phyloP scores from a whole-genome alignment of 2,329 filamentous ascomycete species.

The Colletotrichum tropicale region DNA sequence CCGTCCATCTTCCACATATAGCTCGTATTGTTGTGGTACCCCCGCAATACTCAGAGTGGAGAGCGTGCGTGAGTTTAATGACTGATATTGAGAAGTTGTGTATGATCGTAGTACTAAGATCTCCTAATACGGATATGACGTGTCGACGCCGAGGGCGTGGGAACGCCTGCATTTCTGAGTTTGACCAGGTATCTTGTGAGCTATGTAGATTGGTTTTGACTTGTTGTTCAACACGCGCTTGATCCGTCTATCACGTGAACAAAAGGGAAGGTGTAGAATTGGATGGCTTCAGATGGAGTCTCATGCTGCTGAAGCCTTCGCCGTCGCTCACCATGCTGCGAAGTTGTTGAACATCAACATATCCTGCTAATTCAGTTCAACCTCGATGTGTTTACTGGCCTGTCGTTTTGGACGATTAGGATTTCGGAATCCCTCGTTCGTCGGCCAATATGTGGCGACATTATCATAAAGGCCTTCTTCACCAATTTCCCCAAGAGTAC shows the following conservation, averaged over 20 bases:
- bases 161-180: not conserved
- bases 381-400: rapidly evolving
- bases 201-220: not conserved
- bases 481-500: not conserved
- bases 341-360: not conserved
- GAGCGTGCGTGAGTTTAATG: not conserved
- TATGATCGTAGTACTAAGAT: not conserved
- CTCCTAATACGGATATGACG: not conserved
- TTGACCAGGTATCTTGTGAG: not conserved
- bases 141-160: not conserved
- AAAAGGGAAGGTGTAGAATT: not conserved
- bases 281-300: not conserved
- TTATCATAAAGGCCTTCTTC: not conserved
- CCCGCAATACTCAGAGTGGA: not conserved
- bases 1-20: not conserved
- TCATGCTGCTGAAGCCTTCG: not conserved
- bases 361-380: not conserved
- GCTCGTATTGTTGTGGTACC: not conserved
- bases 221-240: too few relatives aligned
- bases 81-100: rapidly evolving
- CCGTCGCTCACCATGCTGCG: not conserved
- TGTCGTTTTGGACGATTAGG: not conserved
- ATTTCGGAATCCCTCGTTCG: not conserved
- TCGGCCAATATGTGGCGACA: not conserved
- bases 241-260: not conserved